Base-by-base conservation (phyloP, 2,329 filamentous ascomycete species). In the Fusarium brachygibbosum region DNA sequence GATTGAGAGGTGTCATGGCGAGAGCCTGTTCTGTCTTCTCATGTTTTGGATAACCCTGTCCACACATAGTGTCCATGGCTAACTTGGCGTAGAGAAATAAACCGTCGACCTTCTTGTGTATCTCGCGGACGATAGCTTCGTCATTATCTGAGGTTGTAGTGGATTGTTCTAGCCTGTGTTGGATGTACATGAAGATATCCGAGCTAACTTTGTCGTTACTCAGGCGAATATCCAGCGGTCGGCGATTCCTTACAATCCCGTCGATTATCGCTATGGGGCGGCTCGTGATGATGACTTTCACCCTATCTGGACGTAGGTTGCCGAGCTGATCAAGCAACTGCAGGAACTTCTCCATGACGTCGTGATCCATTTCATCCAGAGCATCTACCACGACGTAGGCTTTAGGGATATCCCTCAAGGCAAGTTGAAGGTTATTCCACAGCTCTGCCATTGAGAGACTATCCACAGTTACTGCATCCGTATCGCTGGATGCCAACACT, bases 301-400 rank as follows among this genome's bases (percentile, higher is more conserved):
- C 71, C 10, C 66, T 72, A 0, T 45, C 52, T 1, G 81, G 76
- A 5, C 61, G 68, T 69, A 71, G 75, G 7, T 73, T 61, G 0
- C 78, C 79, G 1, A 85, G 71, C 0, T 63, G 52, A 2, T 71
- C 74, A 1, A 85, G 69, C 4, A 68, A 49, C 5, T 75, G 46
- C 4, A 83, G 60, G 31, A 84, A 82, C 1, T 16, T 1, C 0
- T 62, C 37, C 7, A 55, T 14, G 17, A 81, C 71, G 0, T 73
- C 78, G n/a, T 70, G 38, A 40, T 83, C 79, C 78, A 85, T 84
- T 69, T 85, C 83, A 60, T 85, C 84, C 4, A 85, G 74, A 0
- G 82, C 82, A 62, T 84, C 83, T 0, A 76, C 75, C 3, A 85
- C 74, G 34, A 78, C 80, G 51, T 80, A 84, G 0, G 76, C 79